These are phyloP conservation scores for Calonectria pseudoturangicola DNA, from an alignment of 2,329 filamentous ascomycete species.

Conservation along the genomic window DNA sequence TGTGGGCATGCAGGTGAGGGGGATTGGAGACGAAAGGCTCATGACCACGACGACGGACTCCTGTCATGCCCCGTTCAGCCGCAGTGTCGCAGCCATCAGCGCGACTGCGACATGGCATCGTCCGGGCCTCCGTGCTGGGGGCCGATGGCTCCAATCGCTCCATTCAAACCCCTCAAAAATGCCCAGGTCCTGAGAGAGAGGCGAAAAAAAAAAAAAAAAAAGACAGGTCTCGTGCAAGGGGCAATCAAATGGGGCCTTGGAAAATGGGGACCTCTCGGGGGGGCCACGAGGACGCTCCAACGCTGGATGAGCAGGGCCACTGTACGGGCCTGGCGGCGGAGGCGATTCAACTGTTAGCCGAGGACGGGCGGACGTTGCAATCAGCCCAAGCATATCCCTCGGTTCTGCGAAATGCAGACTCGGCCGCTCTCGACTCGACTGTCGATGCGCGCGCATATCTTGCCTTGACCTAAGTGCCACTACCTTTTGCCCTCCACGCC, in stretches of 20 bases:
- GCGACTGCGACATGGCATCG: conserved; percentile 28
- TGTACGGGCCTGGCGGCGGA: conserved; percentile 26
- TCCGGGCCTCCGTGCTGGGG: conserved; percentile 26
- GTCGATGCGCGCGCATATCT: conserved; percentile 5
- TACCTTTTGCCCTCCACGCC: conserved; percentile 12
- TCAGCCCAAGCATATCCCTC: conserved; percentile 28
- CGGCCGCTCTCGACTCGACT: conserved; percentile 17
- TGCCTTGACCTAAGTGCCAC: conserved; percentile 30
- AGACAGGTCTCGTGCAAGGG: conserved; percentile 35
- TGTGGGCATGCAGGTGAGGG: conserved; percentile 18
- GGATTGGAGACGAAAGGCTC: conserved; percentile 27
- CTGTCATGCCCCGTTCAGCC: conserved; percentile 35
- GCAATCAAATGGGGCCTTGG: conserved; percentile 18
- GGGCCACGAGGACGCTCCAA: conserved; percentile 34
- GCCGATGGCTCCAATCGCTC: neutral
- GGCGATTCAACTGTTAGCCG: conserved; percentile 36
- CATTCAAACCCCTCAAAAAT: conserved; percentile 11
- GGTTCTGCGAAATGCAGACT: conserved; percentile 20
- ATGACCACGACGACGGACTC: conserved; percentile 27
- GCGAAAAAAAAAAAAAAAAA: neutral
- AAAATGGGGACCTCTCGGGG: conserved; percentile 21
- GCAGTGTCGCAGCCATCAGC: conserved; percentile 34
- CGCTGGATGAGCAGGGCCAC: conserved; percentile 11
- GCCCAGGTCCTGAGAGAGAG: conserved; percentile 31
- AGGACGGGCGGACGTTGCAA: conserved; percentile 37